Percentiles rank a stretch among this genome's conserved stretches.
These are phyloP conservation scores for Mycena leptocephala DNA, from an alignment of 768 basidiomycete species.

Conservation along the genomic window DNA sequence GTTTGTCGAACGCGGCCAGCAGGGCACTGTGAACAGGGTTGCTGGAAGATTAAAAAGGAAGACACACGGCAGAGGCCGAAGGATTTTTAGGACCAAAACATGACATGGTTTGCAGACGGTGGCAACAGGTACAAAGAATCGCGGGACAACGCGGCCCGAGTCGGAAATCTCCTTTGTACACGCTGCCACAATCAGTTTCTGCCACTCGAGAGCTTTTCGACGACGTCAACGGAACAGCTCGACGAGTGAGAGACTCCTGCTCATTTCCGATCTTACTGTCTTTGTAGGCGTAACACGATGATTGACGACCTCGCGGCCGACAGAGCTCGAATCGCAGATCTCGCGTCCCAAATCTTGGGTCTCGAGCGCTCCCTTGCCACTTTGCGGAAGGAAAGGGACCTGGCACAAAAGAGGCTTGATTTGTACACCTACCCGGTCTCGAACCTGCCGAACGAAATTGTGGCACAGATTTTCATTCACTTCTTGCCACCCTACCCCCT, in stretches of 20 bases:
- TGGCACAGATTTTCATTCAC: conserved; percentile 14
- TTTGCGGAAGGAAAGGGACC: conserved; percentile 2
- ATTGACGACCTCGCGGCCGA: conserved; percentile 15
- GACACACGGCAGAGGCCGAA: too few species aligned
- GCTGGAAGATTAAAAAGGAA: too few species aligned
- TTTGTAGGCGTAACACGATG: conserved; percentile 20
- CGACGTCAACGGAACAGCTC: neutral
- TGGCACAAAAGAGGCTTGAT: too few species aligned
- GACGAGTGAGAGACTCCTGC: conserved; percentile 7
- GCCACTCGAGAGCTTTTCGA: conserved; percentile 14
- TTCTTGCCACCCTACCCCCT: conserved; percentile 13
- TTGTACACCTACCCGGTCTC: conserved; percentile 12
- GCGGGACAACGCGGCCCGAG: neutral
- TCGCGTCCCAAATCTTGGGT: conserved; percentile 12
- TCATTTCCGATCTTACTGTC: conserved; percentile 16
- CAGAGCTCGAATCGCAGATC: conserved; percentile 10
- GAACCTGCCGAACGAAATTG: conserved; percentile 7
- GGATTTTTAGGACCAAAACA: too few species aligned
- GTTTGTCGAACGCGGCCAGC: neutral
- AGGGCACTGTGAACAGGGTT: too few species aligned
- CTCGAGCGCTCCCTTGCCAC: conserved; percentile 6
- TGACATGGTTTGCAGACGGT: neutral
- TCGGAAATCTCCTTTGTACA: too few species aligned
- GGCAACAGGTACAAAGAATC: conserved; percentile 1
- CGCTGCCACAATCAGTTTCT: conserved; percentile 4